Conservation (phyloP, 169 alveolate species). For the Perkinsus olseni region DNA sequence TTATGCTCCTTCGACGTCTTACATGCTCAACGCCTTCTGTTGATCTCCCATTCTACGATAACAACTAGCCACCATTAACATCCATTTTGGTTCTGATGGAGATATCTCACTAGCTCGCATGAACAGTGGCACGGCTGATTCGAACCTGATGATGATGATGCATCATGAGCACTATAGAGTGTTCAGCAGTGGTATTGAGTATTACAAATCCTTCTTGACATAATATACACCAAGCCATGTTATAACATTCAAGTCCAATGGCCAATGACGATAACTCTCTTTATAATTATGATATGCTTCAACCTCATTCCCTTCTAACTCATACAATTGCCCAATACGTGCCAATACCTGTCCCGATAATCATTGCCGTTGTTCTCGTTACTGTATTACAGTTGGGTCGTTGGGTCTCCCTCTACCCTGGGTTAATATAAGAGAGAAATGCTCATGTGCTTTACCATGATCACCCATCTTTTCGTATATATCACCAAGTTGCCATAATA, state of each 20-base stretch:
- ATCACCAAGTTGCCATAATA: constrained; percentile 72
- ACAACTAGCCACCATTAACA: constrained; percentile 79
- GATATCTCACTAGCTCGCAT: constrained; percentile 73
- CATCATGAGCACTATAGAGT: neutral
- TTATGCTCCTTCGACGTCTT: constrained; percentile 29
- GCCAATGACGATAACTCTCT: constrained; percentile 58
- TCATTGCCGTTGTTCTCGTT: too few species aligned
- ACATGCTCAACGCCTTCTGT: constrained; percentile 60
- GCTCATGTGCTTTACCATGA: constrained; percentile 73
- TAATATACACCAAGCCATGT: constrained; percentile 79
- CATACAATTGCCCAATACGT: constrained; percentile 51
- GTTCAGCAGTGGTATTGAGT: neutral
- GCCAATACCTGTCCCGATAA: constrained; percentile 4
- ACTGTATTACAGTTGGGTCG: constrained; percentile 73
- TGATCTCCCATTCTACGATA: constrained; percentile 70
- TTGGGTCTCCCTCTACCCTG: constrained; percentile 58
- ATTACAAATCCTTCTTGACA: constrained; percentile 67
- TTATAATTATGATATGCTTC: constrained; percentile 48
- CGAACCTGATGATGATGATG: constrained; percentile 12
- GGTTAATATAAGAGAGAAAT: constrained; percentile 68
- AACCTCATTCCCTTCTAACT: constrained; percentile 63
- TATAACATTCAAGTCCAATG: constrained; percentile 74
- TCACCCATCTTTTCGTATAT: constrained; percentile 73
- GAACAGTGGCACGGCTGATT: constrained; percentile 68
- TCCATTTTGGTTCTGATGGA: constrained; percentile 74